Percentiles rank a stretch among this genome's conserved stretches.
phyloP scores from a whole-genome alignment of 129 eudicot species.

The Arctium lappa region DNA sequence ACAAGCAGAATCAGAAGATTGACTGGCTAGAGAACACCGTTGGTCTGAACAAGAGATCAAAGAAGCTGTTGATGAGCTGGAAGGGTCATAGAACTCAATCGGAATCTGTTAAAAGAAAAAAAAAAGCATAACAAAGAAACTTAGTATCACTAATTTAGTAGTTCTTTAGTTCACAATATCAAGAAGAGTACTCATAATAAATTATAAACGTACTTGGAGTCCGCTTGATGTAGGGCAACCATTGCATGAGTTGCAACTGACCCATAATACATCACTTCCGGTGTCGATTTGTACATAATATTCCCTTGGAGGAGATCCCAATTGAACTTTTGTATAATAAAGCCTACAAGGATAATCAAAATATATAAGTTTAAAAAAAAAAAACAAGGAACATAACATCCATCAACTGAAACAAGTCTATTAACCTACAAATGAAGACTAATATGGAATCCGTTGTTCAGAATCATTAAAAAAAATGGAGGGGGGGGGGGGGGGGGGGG shows the following conservation, averaged over 20 bases:
- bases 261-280: constrained; percentile 98
- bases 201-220: constrained; percentile 54
- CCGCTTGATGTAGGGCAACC: constrained; percentile 92
- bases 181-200: neutral
- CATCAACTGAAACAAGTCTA: neutral
- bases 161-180: neutral
- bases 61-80: constrained; percentile 62
- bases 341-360: constrained; percentile 50
- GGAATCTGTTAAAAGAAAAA: constrained; percentile 45
- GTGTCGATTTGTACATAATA: constrained; percentile 93
- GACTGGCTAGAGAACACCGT: constrained; percentile 65
- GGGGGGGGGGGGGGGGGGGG: too few relatives aligned
- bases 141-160: neutral
- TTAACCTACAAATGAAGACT: neutral
- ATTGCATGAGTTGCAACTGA: constrained; percentile 72
- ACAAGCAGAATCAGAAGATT: constrained; percentile 72
- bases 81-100: constrained; percentile 73
- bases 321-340: constrained; percentile 71
- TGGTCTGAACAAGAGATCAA: constrained; percentile 69
- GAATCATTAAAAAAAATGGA: too few relatives aligned
- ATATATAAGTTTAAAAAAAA: neutral
- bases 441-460: neutral
- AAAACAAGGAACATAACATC: neutral
- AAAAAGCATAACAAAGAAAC: neutral
- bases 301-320: constrained; percentile 87